Evolutionary conservation across 2,329 filamentous ascomycete genomes (phyloP), one percentile per base, ranked within the genome.

Genomic region (Alternaria triticina): DNA sequence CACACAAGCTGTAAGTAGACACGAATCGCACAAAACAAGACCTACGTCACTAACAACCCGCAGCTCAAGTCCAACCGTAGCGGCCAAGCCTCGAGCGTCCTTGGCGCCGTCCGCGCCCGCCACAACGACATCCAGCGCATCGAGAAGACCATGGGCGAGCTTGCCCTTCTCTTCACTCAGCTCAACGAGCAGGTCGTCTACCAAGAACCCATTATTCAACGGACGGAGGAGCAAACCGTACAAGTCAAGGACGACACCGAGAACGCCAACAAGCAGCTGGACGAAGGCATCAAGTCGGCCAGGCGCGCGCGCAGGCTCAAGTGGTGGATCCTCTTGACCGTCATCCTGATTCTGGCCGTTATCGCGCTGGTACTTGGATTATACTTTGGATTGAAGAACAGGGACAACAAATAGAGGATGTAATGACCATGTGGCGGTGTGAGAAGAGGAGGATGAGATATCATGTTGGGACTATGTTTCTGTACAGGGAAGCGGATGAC

Each of bases 121-220:
- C 92, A 95, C 84, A 92, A 91, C 77, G 92, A 95, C 81, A 89
- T 95, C 67, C 88, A 92, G 82, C 88, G 88, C 79, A 95, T 96
- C 71, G 91, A 95, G 80, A 85, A 87, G 77, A 93, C 91, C 6
- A 86, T 95, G 68, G 82, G 83, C 36, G 90, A 95, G 78, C 86
- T 95, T 45, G 86, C 88, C 25, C 77, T 86, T 51, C 86, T 95
- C 71, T 94, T 93, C 83, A 84, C 89, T 69, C 89, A 94, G 74
- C 88, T 96, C 65, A 90, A 91, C 62, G 88, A 91, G 71, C 84
- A 91, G 64, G 89, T 95, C 62, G 87, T 92, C 71, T 86, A 90
- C 73, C 91, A 95, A 76, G 91, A 93, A 62, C 81, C 84, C 17
- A 82, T 88, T 51, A 86, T 94, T 54, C 77, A 84, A 65, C 82